phyloP scores from a whole-genome alignment of 1,284 basidiomycete species.

The Fomitopsis pinicola region DNA sequence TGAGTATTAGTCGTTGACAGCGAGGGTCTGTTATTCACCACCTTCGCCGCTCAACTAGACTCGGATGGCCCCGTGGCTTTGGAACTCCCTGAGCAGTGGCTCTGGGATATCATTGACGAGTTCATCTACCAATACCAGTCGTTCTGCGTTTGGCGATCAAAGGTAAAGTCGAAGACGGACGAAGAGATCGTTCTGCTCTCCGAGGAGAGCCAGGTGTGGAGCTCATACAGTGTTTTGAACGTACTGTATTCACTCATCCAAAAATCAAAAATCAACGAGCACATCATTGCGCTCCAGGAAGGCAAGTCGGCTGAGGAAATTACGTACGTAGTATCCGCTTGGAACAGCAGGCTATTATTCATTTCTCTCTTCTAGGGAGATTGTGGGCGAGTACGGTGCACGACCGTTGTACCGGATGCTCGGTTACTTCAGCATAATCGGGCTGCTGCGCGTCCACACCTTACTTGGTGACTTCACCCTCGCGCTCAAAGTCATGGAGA shows the following conservation, averaged over 20 bases:
- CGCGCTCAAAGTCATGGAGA: slow-evolving; percentile 93
- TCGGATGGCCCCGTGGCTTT: slow-evolving; percentile 91
- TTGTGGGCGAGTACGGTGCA: slow-evolving; percentile 89
- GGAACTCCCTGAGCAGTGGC: slow-evolving; percentile 94
- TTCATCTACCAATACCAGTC: slow-evolving; percentile 99
- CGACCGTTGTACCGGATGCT: slow-evolving; percentile 91
- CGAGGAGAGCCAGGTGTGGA: slow-evolving; percentile 87
- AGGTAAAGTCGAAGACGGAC: slow-evolving; percentile 81
- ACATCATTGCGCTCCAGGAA: slow-evolving; percentile 78
- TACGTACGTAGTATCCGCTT: slow-evolving; percentile 48
- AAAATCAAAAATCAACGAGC: slow-evolving; percentile 94
- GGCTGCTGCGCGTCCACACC: slow-evolving; percentile 92
- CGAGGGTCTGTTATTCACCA: not conserved
- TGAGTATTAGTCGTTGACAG: slow-evolving; percentile 26
- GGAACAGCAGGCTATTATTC: not conserved
- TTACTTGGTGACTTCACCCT: slow-evolving; percentile 95
- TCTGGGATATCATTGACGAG: slow-evolving; percentile 99
- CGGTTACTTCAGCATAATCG: slow-evolving; percentile 97
- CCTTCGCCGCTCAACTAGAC: slow-evolving; percentile 40
- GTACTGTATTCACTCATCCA: slow-evolving; percentile 98
- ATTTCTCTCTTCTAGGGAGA: slow-evolving; percentile 47
- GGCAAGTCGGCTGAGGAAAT: slow-evolving; percentile 83
- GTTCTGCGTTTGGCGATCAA: slow-evolving; percentile 90
- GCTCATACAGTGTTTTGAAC: slow-evolving; percentile 95
- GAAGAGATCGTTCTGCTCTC: slow-evolving; percentile 85